phyloP scores from a whole-genome alignment of 1,139 yeast species.

The Pichia sp. region DNA sequence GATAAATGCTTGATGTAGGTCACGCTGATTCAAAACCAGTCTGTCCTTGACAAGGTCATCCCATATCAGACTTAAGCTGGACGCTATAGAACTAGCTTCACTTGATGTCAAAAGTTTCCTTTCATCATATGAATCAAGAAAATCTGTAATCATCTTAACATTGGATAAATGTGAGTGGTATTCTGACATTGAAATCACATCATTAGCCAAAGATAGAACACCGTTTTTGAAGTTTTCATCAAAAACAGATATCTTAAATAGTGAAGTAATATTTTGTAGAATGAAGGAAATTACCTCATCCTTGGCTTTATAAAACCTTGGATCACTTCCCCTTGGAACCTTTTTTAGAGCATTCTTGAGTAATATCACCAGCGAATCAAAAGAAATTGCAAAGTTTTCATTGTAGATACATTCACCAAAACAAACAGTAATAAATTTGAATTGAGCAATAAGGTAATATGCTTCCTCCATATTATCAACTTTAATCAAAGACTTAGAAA shows the following conservation, averaged over 20 bases:
- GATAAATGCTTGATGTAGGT: conserved; percentile 55
- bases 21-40: conserved; percentile 60
- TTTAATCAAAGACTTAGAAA: conserved; percentile 11
- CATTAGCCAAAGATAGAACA: conserved; percentile 16
- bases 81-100: conserved; percentile 27
- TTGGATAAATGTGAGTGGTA: conserved; percentile 22
- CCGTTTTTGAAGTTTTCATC: conserved; percentile 1
- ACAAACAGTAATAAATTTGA: conserved; percentile 36
- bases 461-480: conserved; percentile 32
- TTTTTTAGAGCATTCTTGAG: conserved; percentile 18
- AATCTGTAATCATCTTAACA: conserved; percentile 16
- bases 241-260: conserved; percentile 19
- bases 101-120: conserved; percentile 7
- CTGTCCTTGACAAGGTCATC: conserved; percentile 53
- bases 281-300: conserved; percentile 36
- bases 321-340: conserved; percentile 21
- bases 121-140: conserved; percentile 17
- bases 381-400: conserved; percentile 18
- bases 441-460: conserved; percentile 33
- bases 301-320: conserved; percentile 42
- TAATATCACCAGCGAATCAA: conserved; percentile 15
- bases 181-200: conserved; percentile 21
- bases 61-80: conserved; percentile 50
- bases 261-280: conserved; percentile 12
- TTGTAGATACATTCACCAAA: conserved; percentile 24